A percentile compares a stretch with the other conserved stretches of the same genome.
These are phyloP conservation scores for Candida insectalens DNA, from an alignment of 805 yeast genomes.

Conservation along the genomic window DNA sequence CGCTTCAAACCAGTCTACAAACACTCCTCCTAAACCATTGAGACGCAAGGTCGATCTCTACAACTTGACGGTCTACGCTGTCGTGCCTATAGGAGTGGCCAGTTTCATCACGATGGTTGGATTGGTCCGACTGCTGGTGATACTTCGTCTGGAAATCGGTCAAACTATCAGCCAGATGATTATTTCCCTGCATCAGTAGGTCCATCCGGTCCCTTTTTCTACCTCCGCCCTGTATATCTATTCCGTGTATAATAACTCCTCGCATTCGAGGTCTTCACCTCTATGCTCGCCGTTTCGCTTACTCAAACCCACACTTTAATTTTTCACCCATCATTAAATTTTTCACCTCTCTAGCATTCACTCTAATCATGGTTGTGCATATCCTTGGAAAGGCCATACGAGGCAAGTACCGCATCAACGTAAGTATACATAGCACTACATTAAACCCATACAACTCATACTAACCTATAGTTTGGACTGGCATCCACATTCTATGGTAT, in stretches of 20 bases:
- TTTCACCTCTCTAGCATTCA: background rate
- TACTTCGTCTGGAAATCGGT: conserved; percentile 56
- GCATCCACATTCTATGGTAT: conserved; percentile 80
- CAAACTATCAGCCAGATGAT: conserved; percentile 8
- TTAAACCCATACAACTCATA: background rate
- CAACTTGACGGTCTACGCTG: conserved; percentile 89
- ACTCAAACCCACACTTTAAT: no score
- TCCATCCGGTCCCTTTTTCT: no score
- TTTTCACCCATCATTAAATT: background rate
- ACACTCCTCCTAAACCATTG: conserved; percentile 18
- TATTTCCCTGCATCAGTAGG: background rate
- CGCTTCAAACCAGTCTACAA: conserved; percentile 1
- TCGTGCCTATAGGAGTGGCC: conserved; percentile 95
- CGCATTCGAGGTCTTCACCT: no score
- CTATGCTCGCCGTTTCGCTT: no score
- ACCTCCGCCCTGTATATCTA: no score
- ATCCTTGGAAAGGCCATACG: conserved; percentile 41
- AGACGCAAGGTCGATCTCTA: conserved; percentile 76
- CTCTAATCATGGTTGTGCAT: conserved; percentile 36
- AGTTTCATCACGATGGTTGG: conserved; percentile 90
- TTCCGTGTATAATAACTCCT: no score
- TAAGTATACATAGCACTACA: conserved; percentile 12
- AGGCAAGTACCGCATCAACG: conserved; percentile 27
- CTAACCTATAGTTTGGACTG: conserved; percentile 38
- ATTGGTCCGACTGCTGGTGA: conserved; percentile 61